Conservation (phyloP, 352 stramenopile species). For the Phytophthora meadii region DNA sequence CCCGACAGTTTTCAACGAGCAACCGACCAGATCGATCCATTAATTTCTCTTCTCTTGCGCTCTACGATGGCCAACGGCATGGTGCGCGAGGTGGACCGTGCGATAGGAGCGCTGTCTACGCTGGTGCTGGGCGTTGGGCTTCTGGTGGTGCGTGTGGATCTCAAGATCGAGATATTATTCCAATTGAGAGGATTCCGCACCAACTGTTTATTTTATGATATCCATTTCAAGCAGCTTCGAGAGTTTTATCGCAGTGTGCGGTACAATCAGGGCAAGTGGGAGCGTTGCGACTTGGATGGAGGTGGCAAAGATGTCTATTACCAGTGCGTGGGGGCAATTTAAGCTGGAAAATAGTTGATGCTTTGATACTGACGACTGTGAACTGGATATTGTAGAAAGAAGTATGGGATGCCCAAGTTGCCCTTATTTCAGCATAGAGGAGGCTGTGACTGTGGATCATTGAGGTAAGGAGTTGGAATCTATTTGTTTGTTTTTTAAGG, state of each 20-base stretch:
- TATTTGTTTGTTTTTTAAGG: not conserved
- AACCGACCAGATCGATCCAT: not conserved
- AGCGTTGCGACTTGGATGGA: constrained; percentile 54
- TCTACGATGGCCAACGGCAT: constrained; percentile 58
- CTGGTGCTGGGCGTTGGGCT: constrained; percentile 79
- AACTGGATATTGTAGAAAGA: constrained; percentile 59
- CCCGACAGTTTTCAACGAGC: constrained; percentile 27
- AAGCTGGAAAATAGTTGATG: not conserved
- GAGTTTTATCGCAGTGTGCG: constrained; percentile 66
- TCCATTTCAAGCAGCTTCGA: constrained; percentile 47
- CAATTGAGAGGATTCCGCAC: constrained; percentile 3
- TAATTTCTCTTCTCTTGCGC: not conserved
- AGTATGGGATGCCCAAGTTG: constrained; percentile 76
- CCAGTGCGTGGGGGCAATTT: constrained; percentile 47
- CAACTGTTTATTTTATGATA: constrained; percentile 13
- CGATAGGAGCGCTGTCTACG: constrained; percentile 78
- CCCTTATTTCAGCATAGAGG: constrained; percentile 80
- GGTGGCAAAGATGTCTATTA: constrained; percentile 78
- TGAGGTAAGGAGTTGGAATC: constrained; percentile 42
- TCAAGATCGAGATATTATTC: not conserved
- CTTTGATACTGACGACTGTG: constrained; percentile 9
- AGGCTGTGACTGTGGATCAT: constrained; percentile 70
- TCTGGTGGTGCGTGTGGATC: constrained; percentile 56
- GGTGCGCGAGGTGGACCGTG: constrained; percentile 81
- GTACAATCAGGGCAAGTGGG: constrained; percentile 59